Evolutionary conservation across 129 eudicot genomes (phyloP).

Genomic region (Scalesia atractyloides): DNA sequence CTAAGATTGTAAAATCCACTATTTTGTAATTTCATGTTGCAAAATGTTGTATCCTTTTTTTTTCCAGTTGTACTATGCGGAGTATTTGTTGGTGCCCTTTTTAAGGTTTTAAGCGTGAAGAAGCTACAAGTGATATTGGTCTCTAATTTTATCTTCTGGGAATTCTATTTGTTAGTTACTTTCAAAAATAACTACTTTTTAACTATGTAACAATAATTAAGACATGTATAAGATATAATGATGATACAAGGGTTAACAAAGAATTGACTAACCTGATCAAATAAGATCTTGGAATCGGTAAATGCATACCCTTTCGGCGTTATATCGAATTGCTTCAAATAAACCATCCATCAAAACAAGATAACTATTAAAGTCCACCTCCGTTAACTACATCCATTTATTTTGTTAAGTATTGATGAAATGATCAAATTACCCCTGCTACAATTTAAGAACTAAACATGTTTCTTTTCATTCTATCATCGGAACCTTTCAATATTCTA

Average conservation of each 20-base stretch:
- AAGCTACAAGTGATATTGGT: background rate
- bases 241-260: background rate
- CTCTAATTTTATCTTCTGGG: background rate
- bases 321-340: constrained; percentile 46
- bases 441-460: too few species aligned
- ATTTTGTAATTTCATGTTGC: background rate
- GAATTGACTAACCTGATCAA: constrained; percentile 56
- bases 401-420: too few species aligned
- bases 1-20: background rate
- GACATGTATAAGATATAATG: too few species aligned
- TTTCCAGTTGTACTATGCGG: background rate
- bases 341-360: constrained; percentile 88
- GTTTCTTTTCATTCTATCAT: too few species aligned
- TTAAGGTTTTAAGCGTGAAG: constrained; percentile 4
- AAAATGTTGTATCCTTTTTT: background rate
- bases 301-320: constrained; percentile 59
- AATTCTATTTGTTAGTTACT: too few species aligned
- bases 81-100: constrained; percentile 3
- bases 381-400: too few species aligned
- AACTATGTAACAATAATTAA: too few species aligned
- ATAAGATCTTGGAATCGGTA: constrained; percentile 63
- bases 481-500: too few species aligned
- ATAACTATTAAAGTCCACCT: constrained; percentile 27
- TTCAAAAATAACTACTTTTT: too few species aligned
- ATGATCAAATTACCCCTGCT: too few species aligned